Conservation (phyloP, 306 rosid genomes). For the Chamaecrista fasciculata region DNA sequence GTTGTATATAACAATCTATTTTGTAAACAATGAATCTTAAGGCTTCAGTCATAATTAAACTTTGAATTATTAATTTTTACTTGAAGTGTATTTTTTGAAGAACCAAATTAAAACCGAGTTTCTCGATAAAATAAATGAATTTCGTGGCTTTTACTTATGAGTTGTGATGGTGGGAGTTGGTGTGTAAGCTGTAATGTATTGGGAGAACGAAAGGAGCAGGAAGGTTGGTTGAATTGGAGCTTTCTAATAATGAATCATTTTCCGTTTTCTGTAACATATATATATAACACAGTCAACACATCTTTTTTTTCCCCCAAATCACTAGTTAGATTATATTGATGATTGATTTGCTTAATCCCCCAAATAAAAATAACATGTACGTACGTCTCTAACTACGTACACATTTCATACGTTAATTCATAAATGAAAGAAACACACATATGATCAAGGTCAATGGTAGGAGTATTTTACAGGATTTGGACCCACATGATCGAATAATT, state of each 20-base stretch:
- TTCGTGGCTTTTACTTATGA: slow-evolving; percentile 53
- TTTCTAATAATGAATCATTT: neutral
- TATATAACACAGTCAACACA: no score
- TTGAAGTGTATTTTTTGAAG: no score
- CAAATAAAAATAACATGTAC: no score
- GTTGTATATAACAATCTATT: no score
- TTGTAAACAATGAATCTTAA: no score
- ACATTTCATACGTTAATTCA: no score
- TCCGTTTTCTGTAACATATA: neutral
- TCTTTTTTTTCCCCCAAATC: slow-evolving; percentile 8
- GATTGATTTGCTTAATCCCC: neutral
- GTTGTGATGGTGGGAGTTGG: slow-evolving; percentile 54
- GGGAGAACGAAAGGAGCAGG: slow-evolving; percentile 56
- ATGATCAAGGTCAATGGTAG: neutral
- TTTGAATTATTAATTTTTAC: no score
- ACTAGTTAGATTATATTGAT: neutral
- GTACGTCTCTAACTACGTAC: no score
- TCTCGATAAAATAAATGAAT: no score
- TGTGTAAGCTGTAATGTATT: slow-evolving; percentile 34
- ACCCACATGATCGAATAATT: neutral
- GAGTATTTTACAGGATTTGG: neutral
- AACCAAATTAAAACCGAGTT: no score
- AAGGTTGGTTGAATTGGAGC: slow-evolving; percentile 44
- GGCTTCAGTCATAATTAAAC: no score
- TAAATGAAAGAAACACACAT: no score